These are phyloP conservation scores for Phytophthora palmivora DNA, from an alignment of 352 stramenopile genomes.

Conservation along the genomic window DNA sequence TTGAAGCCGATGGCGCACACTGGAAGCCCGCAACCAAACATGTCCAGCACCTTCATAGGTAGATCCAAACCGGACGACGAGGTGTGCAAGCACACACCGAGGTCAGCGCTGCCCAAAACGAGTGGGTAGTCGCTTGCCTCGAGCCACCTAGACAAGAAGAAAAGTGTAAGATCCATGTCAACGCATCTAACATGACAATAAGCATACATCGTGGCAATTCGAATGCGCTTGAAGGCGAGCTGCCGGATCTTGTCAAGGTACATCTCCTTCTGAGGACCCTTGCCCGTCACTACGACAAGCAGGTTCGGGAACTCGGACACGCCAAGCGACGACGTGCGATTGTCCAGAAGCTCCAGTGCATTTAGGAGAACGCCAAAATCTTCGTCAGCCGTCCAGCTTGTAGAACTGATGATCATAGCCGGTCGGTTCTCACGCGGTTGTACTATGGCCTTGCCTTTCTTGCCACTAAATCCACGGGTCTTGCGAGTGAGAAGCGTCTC, in stretches of 20 bases:
- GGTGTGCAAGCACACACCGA: constrained; percentile 99
- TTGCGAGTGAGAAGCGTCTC: constrained; percentile 74
- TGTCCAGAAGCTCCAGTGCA: constrained; percentile 88
- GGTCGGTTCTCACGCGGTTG: constrained; percentile 59
- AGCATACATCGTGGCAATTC: constrained; percentile 87
- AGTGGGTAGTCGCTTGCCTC: constrained; percentile 97
- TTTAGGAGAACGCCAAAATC: constrained; percentile 98
- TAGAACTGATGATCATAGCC: constrained; percentile 93
- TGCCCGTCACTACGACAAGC: constrained; percentile 97
- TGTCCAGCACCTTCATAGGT: constrained; percentile 99
- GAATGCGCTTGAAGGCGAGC: constrained; percentile 80
- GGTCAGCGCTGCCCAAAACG: constrained; percentile 93
- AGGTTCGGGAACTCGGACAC: constrained; percentile 76
- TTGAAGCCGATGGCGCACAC: constrained; percentile 97
- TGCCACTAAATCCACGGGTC: constrained; percentile 29
- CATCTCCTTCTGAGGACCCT: constrained; percentile 94
- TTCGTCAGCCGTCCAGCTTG: constrained; percentile 99
- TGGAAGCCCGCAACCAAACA: constrained; percentile 98
- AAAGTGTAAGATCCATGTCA: neutral
- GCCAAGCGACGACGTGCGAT: constrained; percentile 47
- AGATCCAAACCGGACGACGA: constrained; percentile 98
- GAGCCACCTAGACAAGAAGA: constrained; percentile 87
- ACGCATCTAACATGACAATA: neutral
- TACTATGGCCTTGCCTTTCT: constrained; percentile 34
- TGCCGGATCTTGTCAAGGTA: constrained; percentile 87